phyloP scores from a whole-genome alignment of 768 basidiomycete genomes.

The Russula griseocarnosa region DNA sequence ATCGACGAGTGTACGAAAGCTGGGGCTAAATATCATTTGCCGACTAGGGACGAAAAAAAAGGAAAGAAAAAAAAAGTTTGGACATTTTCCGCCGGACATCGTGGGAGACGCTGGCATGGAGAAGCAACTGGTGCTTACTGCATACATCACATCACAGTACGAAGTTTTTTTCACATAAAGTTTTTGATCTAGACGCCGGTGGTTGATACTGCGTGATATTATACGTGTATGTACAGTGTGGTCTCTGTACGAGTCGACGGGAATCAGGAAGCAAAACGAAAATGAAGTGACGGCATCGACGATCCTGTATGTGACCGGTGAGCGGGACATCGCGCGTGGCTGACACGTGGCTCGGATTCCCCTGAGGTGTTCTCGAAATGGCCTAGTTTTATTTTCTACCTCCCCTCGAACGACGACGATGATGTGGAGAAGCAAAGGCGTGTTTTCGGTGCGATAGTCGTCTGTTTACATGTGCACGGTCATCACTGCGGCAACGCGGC shows the following conservation, averaged over 20 bases:
- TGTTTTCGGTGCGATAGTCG: slow-evolving; percentile 1
- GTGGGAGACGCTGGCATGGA: no score
- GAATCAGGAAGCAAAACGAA: slow-evolving; percentile 12
- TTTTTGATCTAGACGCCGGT: not conserved
- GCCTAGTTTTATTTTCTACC: not conserved
- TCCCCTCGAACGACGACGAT: not conserved
- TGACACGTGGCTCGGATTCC: slow-evolving; percentile 5
- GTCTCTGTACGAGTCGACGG: slow-evolving; percentile 3
- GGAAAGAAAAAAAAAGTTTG: not conserved
- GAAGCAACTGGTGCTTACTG: not conserved
- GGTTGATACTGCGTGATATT: not conserved
- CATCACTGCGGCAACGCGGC: slow-evolving; percentile 7
- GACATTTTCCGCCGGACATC: not conserved
- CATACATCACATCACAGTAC: not conserved
- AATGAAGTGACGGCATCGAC: slow-evolving; percentile 1
- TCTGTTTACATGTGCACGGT: not conserved
- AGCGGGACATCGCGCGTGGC: not conserved
- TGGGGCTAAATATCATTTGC: not conserved
- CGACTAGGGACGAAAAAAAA: slow-evolving; percentile 3
- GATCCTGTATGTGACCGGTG: not conserved
- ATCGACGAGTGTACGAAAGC: not conserved
- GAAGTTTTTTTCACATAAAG: not conserved
- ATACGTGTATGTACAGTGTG: not conserved
- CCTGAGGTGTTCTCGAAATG: not conserved
- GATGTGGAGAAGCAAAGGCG: not conserved